Conservation (phyloP, 2,329 filamentous ascomycete species). For the Talaromyces islandicus region DNA sequence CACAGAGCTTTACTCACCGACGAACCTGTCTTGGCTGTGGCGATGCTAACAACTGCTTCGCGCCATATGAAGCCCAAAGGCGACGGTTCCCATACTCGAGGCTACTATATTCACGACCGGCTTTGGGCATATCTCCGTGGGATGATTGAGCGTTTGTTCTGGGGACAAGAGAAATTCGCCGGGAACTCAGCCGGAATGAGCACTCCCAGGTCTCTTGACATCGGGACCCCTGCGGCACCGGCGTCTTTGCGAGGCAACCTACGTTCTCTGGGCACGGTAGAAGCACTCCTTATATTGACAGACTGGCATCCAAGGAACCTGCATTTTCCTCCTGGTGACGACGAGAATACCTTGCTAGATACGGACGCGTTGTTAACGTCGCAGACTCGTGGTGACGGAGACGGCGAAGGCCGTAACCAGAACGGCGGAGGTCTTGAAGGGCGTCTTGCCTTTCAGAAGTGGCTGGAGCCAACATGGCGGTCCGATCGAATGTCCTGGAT, state of each 20-base stretch:
- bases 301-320: slow-evolving; percentile 95
- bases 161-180: slow-evolving; percentile 93
- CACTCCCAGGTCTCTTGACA: slow-evolving; percentile 64
- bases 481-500: slow-evolving; percentile 98
- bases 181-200: slow-evolving; percentile 58
- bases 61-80: slow-evolving; percentile 76
- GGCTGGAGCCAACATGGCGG: slow-evolving; percentile 93
- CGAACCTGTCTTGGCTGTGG: slow-evolving; percentile 88
- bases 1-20: slow-evolving; percentile 77
- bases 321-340: slow-evolving; percentile 75
- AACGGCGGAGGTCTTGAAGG: slow-evolving; percentile 62
- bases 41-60: slow-evolving; percentile 83
- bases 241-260: slow-evolving; percentile 63
- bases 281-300: slow-evolving; percentile 87
- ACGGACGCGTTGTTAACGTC: slow-evolving; percentile 69
- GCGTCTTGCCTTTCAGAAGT: slow-evolving; percentile 77
- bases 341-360: slow-evolving; percentile 58
- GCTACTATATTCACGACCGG: slow-evolving; percentile 88
- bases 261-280: slow-evolving; percentile 85
- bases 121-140: slow-evolving; percentile 90
- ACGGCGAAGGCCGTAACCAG: slow-evolving; percentile 34
- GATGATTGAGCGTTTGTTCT: slow-evolving; percentile 92
- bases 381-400: slow-evolving; percentile 50
- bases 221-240: slow-evolving; percentile 50
- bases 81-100: slow-evolving; percentile 73